These are phyloP conservation scores for Hyaloscypha bicolor DNA, from an alignment of 495 filamentous ascomycete genomes.

Conservation along the genomic window DNA sequence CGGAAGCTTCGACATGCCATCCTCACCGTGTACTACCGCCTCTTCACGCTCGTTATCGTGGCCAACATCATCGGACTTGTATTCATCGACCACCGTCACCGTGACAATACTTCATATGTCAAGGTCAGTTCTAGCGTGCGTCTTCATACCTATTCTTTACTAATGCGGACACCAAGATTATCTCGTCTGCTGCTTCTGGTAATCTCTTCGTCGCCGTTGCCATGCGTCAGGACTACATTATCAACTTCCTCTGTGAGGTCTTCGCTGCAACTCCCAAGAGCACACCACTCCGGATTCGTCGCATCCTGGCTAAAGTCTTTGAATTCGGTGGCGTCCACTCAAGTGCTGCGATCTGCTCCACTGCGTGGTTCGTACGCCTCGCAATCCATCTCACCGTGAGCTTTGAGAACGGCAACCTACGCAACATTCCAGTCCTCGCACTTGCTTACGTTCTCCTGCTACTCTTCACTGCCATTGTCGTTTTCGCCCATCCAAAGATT, in stretches of 20 bases:
- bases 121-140: too few species aligned
- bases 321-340: conserved; percentile 77
- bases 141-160: too few species aligned
- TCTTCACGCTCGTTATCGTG: too few species aligned
- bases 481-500: conserved; percentile 51
- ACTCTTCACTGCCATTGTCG: conserved; percentile 44
- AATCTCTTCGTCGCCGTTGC: conserved; percentile 34
- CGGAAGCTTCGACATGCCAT: not conserved
- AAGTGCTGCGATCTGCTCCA: conserved; percentile 65
- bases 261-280: conserved; percentile 57
- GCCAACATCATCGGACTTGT: too few species aligned
- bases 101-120: too few species aligned
- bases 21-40: too few species aligned
- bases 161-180: too few species aligned
- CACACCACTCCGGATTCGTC: conserved; percentile 61
- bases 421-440: conserved; percentile 20
- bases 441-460: conserved; percentile 19
- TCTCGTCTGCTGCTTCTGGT: conserved; percentile 11
- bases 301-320: conserved; percentile 70
- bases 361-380: conserved; percentile 66
- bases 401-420: conserved; percentile 48
- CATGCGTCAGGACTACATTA: conserved; percentile 72
- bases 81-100: too few species aligned
- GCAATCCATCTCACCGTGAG: conserved; percentile 40
- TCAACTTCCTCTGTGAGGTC: conserved; percentile 68